phyloP scores from a whole-genome alignment of 73 alveolate genomes.

The Loxodes magnus region DNA sequence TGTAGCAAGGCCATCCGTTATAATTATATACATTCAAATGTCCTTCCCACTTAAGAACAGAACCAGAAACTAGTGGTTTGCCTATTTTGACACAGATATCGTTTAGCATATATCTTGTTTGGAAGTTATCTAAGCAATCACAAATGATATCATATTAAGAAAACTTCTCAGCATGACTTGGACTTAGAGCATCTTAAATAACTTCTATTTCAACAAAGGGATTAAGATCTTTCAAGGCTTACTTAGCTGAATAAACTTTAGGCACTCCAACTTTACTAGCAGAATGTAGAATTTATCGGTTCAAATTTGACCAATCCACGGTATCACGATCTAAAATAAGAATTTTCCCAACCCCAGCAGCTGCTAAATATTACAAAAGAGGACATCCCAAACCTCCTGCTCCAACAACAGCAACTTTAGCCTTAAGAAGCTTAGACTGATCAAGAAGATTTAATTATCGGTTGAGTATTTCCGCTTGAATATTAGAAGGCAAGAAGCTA shows the following conservation, averaged over 20 bases:
- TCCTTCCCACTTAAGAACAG: slow-evolving; percentile 82
- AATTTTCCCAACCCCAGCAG: slow-evolving; percentile 96
- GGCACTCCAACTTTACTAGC: slow-evolving; percentile 37
- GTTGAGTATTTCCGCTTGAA: slow-evolving; percentile 71
- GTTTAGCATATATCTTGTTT: slow-evolving; percentile 66
- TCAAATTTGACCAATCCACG: slow-evolving; percentile 83
- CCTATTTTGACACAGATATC: slow-evolving; percentile 63
- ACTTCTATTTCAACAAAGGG: slow-evolving; percentile 39
- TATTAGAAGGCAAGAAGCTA: too few species aligned
- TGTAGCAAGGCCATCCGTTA: slow-evolving; percentile 68
- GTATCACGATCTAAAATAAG: slow-evolving; percentile 91
- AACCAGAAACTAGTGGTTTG: slow-evolving; percentile 79
- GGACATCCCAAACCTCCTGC: slow-evolving; percentile 99
- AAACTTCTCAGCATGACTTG: slow-evolving; percentile 39
- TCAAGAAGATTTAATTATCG: slow-evolving; percentile 73
- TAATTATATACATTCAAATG: slow-evolving; percentile 61
- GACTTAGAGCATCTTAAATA: slow-evolving; percentile 20
- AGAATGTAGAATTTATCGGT: slow-evolving; percentile 74
- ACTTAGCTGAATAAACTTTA: slow-evolving; percentile 63
- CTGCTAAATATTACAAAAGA: slow-evolving; percentile 79
- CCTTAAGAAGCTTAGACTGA: slow-evolving; percentile 54
- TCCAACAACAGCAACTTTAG: slow-evolving; percentile 85
- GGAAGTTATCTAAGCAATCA: slow-evolving; percentile 78
- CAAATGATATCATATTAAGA: slow-evolving; percentile 71
- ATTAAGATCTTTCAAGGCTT: slow-evolving; percentile 45